A percentile compares a stretch with the other conserved stretches of the same genome.
These are phyloP conservation scores for Ceratopteris richardii DNA, from an alignment of 75 land plant species.

Conservation along the genomic window DNA sequence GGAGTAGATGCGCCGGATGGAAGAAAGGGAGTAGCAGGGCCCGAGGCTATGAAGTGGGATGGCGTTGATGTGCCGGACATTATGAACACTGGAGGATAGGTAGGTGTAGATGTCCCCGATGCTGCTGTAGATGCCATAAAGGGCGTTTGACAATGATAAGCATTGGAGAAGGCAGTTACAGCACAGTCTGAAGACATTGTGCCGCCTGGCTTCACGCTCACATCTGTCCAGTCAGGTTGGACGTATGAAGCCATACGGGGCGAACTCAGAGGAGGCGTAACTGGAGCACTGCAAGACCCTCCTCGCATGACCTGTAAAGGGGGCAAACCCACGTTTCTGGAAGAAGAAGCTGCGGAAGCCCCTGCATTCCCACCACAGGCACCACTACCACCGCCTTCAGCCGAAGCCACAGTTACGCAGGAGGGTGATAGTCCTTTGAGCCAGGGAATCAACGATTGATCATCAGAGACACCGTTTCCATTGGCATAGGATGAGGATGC, in stretches of 20 bases:
- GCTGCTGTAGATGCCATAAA: conserved; percentile 2
- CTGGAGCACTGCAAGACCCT: conserved; percentile 24
- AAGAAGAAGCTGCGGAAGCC: conserved; percentile 7
- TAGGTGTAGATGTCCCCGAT: conserved; percentile 2
- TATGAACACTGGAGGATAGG: conserved; percentile 4
- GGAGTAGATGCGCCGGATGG: conserved; percentile 6
- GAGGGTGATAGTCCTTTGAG: conserved; percentile 20
- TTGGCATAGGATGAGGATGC: neutral
- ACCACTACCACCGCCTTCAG: neutral
- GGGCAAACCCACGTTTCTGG: conserved; percentile 17
- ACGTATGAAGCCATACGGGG: conserved; percentile 8
- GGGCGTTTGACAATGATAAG: neutral
- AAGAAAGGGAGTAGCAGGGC: conserved; percentile 3
- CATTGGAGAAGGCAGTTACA: neutral
- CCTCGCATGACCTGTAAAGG: conserved; percentile 19
- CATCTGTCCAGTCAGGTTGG: conserved; percentile 15
- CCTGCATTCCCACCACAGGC: too few relatives aligned
- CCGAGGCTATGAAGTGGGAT: neutral
- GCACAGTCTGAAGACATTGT: neutral
- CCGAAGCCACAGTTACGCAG: neutral
- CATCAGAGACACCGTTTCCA: conserved; percentile 3
- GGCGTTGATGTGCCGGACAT: conserved; percentile 2
- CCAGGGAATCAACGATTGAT: conserved; percentile 29
- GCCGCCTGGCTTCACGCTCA: neutral
- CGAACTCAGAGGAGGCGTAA: conserved; percentile 29